Evolutionary conservation across 306 rosid genomes (phyloP).

Genomic region (Begonia fuchsioides): DNA sequence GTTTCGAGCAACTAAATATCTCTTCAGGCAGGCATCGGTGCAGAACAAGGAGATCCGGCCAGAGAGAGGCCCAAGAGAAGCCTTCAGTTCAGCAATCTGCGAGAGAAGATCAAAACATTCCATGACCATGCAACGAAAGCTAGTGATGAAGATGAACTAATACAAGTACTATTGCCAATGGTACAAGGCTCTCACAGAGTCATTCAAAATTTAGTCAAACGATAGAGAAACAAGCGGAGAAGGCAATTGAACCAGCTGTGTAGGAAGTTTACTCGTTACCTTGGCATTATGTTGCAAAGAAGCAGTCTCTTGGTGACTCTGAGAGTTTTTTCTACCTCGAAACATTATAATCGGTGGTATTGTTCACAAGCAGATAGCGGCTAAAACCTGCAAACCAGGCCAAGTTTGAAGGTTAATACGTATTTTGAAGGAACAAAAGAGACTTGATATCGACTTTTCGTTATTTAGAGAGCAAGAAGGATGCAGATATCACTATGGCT

Average conservation of each 20-base stretch:
- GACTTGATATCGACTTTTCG: too few species aligned
- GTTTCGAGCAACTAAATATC: slow-evolving; percentile 32
- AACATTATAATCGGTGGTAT: slow-evolving; percentile 13
- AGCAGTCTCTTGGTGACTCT: slow-evolving; percentile 21
- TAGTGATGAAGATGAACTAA: too few species aligned
- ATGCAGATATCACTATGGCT: too few species aligned
- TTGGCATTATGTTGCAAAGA: slow-evolving; percentile 11
- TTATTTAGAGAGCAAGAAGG: too few species aligned
- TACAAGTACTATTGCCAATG: too few species aligned
- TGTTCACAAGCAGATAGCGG: background rate
- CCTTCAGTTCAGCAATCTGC: slow-evolving; percentile 57
- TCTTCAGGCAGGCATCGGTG: slow-evolving; percentile 28
- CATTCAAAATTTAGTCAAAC: background rate
- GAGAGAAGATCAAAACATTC: too few species aligned
- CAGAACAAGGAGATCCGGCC: slow-evolving; percentile 22
- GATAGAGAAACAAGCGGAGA: background rate
- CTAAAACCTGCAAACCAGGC: too few species aligned
- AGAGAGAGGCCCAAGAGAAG: slow-evolving; percentile 42
- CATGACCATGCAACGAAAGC: too few species aligned
- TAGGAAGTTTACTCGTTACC: slow-evolving; percentile 10
- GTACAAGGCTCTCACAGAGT: too few species aligned
- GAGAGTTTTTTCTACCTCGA: slow-evolving; percentile 20
- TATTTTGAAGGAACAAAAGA: too few species aligned
- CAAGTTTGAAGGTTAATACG: too few species aligned
- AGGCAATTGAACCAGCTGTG: too few species aligned